These are phyloP conservation scores for Pyricularia grisea DNA, from an alignment of 2,329 filamentous ascomycete genomes.

Conservation along the genomic window DNA sequence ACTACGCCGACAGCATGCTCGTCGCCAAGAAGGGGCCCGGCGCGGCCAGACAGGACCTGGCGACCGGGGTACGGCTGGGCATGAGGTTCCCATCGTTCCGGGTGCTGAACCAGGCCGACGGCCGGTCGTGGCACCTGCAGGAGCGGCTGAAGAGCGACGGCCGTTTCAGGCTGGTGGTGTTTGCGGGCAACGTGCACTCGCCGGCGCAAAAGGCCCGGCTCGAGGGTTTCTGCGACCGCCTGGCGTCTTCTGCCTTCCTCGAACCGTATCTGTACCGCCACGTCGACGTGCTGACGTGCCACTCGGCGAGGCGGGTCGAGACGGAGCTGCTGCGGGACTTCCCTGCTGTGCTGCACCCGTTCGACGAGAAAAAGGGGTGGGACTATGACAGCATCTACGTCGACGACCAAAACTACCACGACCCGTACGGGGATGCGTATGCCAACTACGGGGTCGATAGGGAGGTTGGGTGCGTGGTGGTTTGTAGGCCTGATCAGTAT, in stretches of 20 bases:
- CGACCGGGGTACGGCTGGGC: constrained; percentile 35
- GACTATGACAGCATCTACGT: constrained; percentile 48
- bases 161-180: constrained; percentile 49
- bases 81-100: constrained; percentile 51
- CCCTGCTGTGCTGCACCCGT: constrained; percentile 37
- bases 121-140: constrained; percentile 47
- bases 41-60: constrained; percentile 27
- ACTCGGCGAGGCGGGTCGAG: constrained; percentile 38
- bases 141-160: constrained; percentile 46
- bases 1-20: constrained; percentile 7
- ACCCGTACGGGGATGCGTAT: constrained; percentile 41
- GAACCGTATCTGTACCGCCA: constrained; percentile 25
- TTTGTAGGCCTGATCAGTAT: constrained; percentile 60
- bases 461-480: constrained; percentile 45
- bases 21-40: constrained; percentile 7
- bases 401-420: constrained; percentile 43
- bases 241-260: constrained; percentile 26
- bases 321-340: constrained; percentile 40
- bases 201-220: constrained; percentile 32
- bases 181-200: constrained; percentile 46
- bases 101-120: constrained; percentile 51
- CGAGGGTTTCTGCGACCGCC: constrained; percentile 33
- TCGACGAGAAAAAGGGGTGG: constrained; percentile 36
- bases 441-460: constrained; percentile 47
- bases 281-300: constrained; percentile 53